These are phyloP conservation scores for Aspergillus eucalypticola DNA, from an alignment of 2,329 filamentous ascomycete genomes.

Conservation along the genomic window DNA sequence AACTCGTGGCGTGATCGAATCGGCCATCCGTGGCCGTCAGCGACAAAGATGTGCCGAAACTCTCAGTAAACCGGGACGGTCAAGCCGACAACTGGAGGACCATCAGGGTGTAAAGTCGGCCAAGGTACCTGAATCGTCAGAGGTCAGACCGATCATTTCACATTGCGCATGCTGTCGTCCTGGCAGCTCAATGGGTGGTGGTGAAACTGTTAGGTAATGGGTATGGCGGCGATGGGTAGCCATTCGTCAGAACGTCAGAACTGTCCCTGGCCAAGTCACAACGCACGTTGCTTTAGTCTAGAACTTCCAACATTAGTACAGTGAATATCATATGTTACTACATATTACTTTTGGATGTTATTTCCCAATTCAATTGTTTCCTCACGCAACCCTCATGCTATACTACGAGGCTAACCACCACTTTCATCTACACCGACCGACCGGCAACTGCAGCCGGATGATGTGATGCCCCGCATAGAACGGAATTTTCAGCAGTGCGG, in stretches of 20 bases:
- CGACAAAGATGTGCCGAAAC: constrained; percentile 14
- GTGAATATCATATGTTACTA: constrained; percentile 6
- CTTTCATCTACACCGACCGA: constrained; percentile 5
- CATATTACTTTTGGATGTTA: no score
- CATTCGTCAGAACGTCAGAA: constrained; percentile 26
- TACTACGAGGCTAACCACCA: neutral
- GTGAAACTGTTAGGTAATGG: constrained; percentile 39
- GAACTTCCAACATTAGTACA: constrained; percentile 15
- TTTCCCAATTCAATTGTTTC: neutral
- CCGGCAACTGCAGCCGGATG: constrained; percentile 14
- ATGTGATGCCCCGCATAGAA: constrained; percentile 30
- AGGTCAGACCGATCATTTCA: neutral
- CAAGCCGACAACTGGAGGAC: constrained; percentile 4
- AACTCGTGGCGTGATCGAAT: constrained; percentile 17
- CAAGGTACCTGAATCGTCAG: constrained; percentile 6
- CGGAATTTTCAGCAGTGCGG: constrained; percentile 30
- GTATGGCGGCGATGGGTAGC: constrained; percentile 19
- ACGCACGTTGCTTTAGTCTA: constrained; percentile 18
- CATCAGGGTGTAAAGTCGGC: neutral
- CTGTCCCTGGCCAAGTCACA: constrained; percentile 8
- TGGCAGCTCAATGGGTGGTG: constrained; percentile 5
- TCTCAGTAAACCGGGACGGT: constrained; percentile 9
- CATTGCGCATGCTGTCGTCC: constrained; percentile 6
- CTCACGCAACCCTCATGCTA: neutral
- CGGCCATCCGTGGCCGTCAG: constrained; percentile 15